phyloP scores from a whole-genome alignment of 768 basidiomycete species.

The Zangia roseola region DNA sequence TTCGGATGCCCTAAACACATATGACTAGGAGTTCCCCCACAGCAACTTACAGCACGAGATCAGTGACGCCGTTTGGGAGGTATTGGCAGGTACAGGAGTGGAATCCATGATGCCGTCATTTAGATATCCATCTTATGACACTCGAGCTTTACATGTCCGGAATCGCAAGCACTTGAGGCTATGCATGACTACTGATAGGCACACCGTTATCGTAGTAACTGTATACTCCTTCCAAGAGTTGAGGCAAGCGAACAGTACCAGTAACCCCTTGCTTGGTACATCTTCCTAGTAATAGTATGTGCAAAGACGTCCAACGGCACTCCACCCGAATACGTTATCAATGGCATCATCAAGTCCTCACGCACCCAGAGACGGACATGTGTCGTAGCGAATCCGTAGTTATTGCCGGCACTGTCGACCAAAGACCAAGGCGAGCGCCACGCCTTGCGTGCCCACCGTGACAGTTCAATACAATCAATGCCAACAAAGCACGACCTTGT shows the following conservation, averaged over 20 bases:
- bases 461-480: not conserved
- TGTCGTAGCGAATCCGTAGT: not conserved
- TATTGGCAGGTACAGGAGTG: not conserved
- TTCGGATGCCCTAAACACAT: not conserved
- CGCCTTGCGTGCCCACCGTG: not conserved
- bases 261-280: not conserved
- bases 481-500: slow-evolving; percentile 2
- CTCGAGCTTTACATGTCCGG: not conserved
- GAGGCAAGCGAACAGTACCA: not conserved
- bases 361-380: not conserved
- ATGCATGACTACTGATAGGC: slow-evolving; percentile 11
- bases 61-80: not conserved
- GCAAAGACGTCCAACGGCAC: not conserved
- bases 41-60: slow-evolving; percentile 1
- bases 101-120: not conserved
- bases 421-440: not conserved
- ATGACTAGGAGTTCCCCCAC: not conserved
- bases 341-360: not conserved
- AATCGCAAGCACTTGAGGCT: slow-evolving; percentile 13
- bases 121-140: slow-evolving; percentile 3
- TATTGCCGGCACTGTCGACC: not conserved
- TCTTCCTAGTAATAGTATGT: no score
- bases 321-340: not conserved
- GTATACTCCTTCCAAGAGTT: slow-evolving; percentile 1
- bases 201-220: not conserved